phyloP scores from a whole-genome alignment of 805 yeast genomes.

The Vanderwaltozyma verrucispora region DNA sequence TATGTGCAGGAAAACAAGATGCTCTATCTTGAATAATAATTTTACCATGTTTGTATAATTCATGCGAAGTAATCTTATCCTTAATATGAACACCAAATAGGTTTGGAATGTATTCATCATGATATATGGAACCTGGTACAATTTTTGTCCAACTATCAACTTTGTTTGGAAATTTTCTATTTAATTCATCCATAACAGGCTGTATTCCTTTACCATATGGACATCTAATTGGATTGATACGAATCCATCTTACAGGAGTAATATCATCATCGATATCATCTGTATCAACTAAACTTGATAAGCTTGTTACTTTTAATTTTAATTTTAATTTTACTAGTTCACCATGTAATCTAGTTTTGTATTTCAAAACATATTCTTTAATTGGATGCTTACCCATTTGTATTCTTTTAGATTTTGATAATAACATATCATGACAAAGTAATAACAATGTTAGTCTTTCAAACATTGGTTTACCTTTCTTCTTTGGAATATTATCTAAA shows the following conservation, averaged over 20 bases:
- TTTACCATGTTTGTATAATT: slow-evolving; percentile 62
- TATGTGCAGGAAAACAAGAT: slow-evolving; percentile 90
- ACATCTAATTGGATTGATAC: slow-evolving; percentile 57
- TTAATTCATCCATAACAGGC: slow-evolving; percentile 16
- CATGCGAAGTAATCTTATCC: slow-evolving; percentile 57
- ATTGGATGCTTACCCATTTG: slow-evolving; percentile 84
- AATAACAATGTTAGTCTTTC: slow-evolving; percentile 32
- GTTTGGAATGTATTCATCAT: slow-evolving; percentile 64
- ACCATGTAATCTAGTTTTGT: slow-evolving; percentile 72
- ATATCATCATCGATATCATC: slow-evolving; percentile 38
- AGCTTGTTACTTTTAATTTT: slow-evolving; percentile 50
- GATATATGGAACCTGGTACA: slow-evolving; percentile 49
- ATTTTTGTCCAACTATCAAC: slow-evolving; percentile 36
- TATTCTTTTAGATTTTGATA: slow-evolving; percentile 68
- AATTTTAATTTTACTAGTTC: slow-evolving; percentile 72
- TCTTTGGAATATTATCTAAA: slow-evolving; percentile 36
- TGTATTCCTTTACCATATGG: slow-evolving; percentile 20
- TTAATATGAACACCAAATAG: slow-evolving; percentile 76
- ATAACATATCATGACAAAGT: slow-evolving; percentile 70
- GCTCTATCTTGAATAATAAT: slow-evolving; percentile 93
- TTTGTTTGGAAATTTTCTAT: slow-evolving; percentile 33
- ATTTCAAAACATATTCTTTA: slow-evolving; percentile 68
- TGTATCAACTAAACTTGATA: slow-evolving; percentile 37
- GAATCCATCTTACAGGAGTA: slow-evolving; percentile 73
- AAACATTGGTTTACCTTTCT: slow-evolving; percentile 41